Conservation (phyloP, 1,284 basidiomycete genomes). For the Ustilago tritici region DNA sequence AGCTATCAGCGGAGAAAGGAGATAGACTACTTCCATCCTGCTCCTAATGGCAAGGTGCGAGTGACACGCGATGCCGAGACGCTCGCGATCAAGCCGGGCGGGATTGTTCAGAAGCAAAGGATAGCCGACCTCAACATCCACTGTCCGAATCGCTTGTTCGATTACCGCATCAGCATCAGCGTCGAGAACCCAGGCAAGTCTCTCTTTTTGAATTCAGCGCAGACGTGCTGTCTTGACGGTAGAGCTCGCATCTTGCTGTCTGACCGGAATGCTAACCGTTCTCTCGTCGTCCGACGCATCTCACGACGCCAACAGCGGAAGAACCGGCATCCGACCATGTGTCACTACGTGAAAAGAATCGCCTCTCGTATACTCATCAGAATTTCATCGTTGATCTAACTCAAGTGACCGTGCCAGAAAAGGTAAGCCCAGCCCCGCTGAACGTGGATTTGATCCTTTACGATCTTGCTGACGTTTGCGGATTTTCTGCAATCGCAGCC, state of each 20-base stretch:
- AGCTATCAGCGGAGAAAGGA: slow-evolving; percentile 83
- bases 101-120: slow-evolving; percentile 79
- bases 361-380: slow-evolving; percentile 91
- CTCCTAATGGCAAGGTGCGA: slow-evolving; percentile 76
- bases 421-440: slow-evolving; percentile 23
- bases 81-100: slow-evolving; percentile 72
- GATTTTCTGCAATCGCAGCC: slow-evolving; percentile 29
- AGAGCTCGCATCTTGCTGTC: not conserved
- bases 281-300: not conserved
- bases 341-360: slow-evolving; percentile 81
- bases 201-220: not conserved
- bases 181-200: slow-evolving; percentile 75
- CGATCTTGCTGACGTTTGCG: slow-evolving; percentile 1
- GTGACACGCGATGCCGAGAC: slow-evolving; percentile 86
- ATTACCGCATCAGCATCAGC: slow-evolving; percentile 92
- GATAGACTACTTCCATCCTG: slow-evolving; percentile 82
- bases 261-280: not conserved
- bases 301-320: slow-evolving; percentile 10
- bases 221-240: not conserved
- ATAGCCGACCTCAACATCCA: slow-evolving; percentile 89
- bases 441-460: not conserved
- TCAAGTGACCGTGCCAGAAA: slow-evolving; percentile 76
- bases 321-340: slow-evolving; percentile 65
- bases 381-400: slow-evolving; percentile 93
- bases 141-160: slow-evolving; percentile 83